A percentile compares a stretch with the other conserved stretches of the same genome.
These are phyloP conservation scores for Phialocephala subalpina DNA, from an alignment of 2,329 filamentous ascomycete species.

Conservation along the genomic window DNA sequence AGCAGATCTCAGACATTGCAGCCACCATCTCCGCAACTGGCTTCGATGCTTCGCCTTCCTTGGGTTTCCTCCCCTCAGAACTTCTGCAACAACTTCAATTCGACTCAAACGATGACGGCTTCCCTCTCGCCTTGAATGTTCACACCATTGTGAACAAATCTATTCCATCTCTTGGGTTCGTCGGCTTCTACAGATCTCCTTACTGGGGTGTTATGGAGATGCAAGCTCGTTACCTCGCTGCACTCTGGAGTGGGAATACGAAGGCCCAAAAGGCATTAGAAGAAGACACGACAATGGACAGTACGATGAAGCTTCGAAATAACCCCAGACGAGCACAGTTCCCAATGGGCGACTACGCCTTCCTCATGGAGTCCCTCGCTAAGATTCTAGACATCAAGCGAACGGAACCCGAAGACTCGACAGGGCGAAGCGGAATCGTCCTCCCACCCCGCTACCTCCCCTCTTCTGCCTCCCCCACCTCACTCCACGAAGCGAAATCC, in stretches of 20 bases:
- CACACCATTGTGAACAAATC: constrained; percentile 69
- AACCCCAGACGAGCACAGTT: constrained; percentile 67
- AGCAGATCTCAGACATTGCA: constrained; percentile 60
- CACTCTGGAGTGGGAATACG: constrained; percentile 59
- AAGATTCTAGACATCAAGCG: constrained; percentile 60
- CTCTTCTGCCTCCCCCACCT: constrained; percentile 49
- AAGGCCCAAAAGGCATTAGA: constrained; percentile 38
- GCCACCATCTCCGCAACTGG: constrained; percentile 80
- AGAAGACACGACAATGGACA: constrained; percentile 34
- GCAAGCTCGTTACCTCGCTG: constrained; percentile 75
- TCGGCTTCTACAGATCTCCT: constrained; percentile 84
- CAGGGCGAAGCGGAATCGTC: constrained; percentile 49
- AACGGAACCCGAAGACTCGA: constrained; percentile 44
- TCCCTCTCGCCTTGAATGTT: constrained; percentile 73
- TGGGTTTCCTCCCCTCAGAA: constrained; percentile 68
- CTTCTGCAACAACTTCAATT: constrained; percentile 66
- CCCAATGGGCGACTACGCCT: constrained; percentile 84
- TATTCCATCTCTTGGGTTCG: constrained; percentile 74
- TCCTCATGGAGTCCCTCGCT: constrained; percentile 76
- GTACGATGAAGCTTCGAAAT: constrained; percentile 41
- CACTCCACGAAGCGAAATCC: constrained; percentile 54
- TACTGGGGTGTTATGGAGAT: constrained; percentile 91
- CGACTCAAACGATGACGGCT: constrained; percentile 52
- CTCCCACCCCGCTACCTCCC: constrained; percentile 55
- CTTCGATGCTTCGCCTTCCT: constrained; percentile 69